Evolutionary conservation across 805 yeast genomes (phyloP).

Genomic region (Wickerhamomyces chambardii): DNA sequence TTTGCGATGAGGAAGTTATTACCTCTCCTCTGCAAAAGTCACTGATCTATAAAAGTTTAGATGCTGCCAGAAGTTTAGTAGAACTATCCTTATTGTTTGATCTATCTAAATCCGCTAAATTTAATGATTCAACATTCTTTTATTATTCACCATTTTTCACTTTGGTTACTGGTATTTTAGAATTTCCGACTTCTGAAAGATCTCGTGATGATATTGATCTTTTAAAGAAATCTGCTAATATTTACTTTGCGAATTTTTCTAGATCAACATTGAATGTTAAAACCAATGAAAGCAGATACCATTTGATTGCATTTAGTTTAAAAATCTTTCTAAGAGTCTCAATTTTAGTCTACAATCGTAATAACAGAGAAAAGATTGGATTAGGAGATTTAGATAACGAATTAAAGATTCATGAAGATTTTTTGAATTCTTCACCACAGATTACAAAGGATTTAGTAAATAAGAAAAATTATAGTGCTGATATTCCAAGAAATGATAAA

Average conservation of each 20-base stretch:
- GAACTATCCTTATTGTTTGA: constrained; percentile 3
- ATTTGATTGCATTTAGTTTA: constrained; percentile 6
- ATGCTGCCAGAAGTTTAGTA: constrained; percentile 12
- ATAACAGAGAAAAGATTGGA: constrained; percentile 2
- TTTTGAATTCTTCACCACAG: background rate
- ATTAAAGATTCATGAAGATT: constrained; percentile 1
- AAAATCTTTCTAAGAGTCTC: constrained; percentile 13
- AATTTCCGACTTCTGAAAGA: constrained; percentile 8
- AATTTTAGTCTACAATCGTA: constrained; percentile 10
- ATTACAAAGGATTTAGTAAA: no score
- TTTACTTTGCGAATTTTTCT: constrained; percentile 3
- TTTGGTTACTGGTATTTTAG: constrained; percentile 13
- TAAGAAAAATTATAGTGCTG: no score
- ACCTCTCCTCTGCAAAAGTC: constrained; percentile 8
- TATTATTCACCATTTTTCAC: constrained; percentile 17
- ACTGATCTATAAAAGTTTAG: constrained; percentile 11
- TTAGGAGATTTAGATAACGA: constrained; percentile 4
- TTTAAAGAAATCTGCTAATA: constrained; percentile 2
- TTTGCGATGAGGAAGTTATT: background rate
- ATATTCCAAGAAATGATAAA: background rate
- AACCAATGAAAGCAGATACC: constrained; percentile 3
- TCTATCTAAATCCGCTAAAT: constrained; percentile 3
- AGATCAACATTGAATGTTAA: background rate
- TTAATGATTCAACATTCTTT: constrained; percentile 8
- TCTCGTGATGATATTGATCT: constrained; percentile 9